These are phyloP conservation scores for Phytophthora cryptogea DNA, from an alignment of 352 stramenopile species.

Conservation along the genomic window DNA sequence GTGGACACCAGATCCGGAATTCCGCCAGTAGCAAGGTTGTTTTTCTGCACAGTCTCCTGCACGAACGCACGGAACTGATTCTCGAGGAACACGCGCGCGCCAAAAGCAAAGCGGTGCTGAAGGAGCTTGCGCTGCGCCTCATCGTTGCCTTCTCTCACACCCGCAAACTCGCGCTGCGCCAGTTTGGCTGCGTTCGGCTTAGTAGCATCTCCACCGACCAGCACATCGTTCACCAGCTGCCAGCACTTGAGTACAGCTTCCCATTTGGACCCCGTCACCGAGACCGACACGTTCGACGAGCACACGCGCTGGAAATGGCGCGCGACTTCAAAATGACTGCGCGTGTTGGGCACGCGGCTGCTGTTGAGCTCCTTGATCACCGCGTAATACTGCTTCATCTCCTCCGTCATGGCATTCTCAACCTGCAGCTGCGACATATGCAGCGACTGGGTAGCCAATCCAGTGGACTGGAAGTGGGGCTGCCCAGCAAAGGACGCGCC, in stretches of 20 bases:
- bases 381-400: slow-evolving; percentile 84
- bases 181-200: slow-evolving; percentile 46
- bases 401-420: slow-evolving; percentile 75
- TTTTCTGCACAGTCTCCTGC: slow-evolving; percentile 81
- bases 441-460: slow-evolving; percentile 36
- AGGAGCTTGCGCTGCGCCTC: slow-evolving; percentile 47
- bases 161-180: slow-evolving; percentile 62
- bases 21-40: slow-evolving; percentile 70
- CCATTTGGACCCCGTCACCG: slow-evolving; percentile 68
- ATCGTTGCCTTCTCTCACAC: slow-evolving; percentile 34
- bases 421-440: slow-evolving; percentile 70
- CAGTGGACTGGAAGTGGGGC: slow-evolving; percentile 54
- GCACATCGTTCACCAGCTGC: slow-evolving; percentile 73
- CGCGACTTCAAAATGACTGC: slow-evolving; percentile 75
- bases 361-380: slow-evolving; percentile 77
- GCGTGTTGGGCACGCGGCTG: slow-evolving; percentile 66
- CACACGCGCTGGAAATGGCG: slow-evolving; percentile 60
- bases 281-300: slow-evolving; percentile 56
- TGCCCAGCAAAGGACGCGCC: slow-evolving; percentile 54
- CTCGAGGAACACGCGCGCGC: slow-evolving; percentile 77
- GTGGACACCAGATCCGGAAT: slow-evolving; percentile 72
- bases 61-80: slow-evolving; percentile 78
- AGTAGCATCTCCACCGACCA: slow-evolving; percentile 54
- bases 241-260: slow-evolving; percentile 82
- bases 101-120: slow-evolving; percentile 63